These are phyloP conservation scores for Imleria badia DNA, from an alignment of 768 basidiomycete species.

Conservation along the genomic window DNA sequence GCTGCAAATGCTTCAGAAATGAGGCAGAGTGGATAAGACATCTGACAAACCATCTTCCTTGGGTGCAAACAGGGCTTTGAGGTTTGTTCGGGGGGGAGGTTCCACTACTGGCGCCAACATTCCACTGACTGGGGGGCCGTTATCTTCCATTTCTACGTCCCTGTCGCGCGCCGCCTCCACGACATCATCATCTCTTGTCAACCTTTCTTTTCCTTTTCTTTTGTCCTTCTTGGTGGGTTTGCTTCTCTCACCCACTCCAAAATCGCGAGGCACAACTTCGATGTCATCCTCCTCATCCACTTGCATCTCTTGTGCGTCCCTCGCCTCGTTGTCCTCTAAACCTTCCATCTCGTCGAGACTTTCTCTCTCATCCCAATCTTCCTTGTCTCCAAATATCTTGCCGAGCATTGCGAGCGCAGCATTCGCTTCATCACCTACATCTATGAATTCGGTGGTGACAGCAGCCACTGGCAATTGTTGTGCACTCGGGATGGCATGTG, in stretches of 20 bases:
- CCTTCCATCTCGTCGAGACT: slow-evolving; percentile 55
- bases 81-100: slow-evolving; percentile 30
- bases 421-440: slow-evolving; percentile 16
- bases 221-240: not conserved
- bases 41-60: slow-evolving; percentile 56
- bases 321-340: slow-evolving; percentile 21
- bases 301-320: not conserved
- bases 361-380: slow-evolving; percentile 63
- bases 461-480: not conserved
- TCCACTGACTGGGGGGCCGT: not conserved
- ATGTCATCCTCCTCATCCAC: slow-evolving; percentile 28
- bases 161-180: not conserved
- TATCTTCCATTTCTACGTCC: slow-evolving; percentile 16
- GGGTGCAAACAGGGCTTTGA: slow-evolving; percentile 77
- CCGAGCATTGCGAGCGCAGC: slow-evolving; percentile 38
- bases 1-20: slow-evolving; percentile 32
- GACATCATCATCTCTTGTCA: not conserved
- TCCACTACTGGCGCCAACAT: not conserved
- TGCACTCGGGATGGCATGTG: not conserved
- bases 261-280: slow-evolving; percentile 16
- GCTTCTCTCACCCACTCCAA: not conserved
- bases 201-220: slow-evolving; percentile 29
- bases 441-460: not conserved
- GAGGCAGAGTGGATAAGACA: not conserved
- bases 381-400: slow-evolving; percentile 51